Evolutionary conservation across 805 yeast species (phyloP).

Genomic region (Priceomyces fermenticarens): DNA sequence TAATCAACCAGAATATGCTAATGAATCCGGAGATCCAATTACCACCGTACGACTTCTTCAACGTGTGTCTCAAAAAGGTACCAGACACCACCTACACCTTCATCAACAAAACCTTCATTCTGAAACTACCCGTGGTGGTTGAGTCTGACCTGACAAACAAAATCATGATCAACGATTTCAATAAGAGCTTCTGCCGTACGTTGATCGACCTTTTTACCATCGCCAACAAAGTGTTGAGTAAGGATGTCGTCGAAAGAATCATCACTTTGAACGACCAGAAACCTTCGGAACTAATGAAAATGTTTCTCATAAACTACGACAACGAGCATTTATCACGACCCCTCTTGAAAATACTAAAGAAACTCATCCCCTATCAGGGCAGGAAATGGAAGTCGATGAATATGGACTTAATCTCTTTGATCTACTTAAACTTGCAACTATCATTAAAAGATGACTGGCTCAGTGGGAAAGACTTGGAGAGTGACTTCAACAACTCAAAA

Average conservation of each 20-base stretch:
- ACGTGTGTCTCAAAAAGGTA: slow-evolving; percentile 25
- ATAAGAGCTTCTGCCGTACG: slow-evolving; percentile 45
- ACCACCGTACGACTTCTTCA: slow-evolving; percentile 36
- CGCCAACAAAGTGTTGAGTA: slow-evolving; percentile 56
- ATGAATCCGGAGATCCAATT: slow-evolving; percentile 36
- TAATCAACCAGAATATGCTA: slow-evolving; percentile 36
- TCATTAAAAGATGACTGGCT: slow-evolving; percentile 85
- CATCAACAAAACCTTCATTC: slow-evolving; percentile 28
- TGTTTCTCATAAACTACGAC: slow-evolving; percentile 52
- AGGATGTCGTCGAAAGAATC: slow-evolving; percentile 68
- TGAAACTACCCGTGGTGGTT: slow-evolving; percentile 21
- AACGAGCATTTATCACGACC: slow-evolving; percentile 65
- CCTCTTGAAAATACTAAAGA: slow-evolving; percentile 68
- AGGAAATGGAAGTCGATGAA: slow-evolving; percentile 90
- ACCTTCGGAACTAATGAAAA: slow-evolving; percentile 61
- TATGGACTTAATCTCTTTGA: slow-evolving; percentile 89
- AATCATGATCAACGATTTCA: slow-evolving; percentile 26
- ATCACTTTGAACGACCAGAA: slow-evolving; percentile 59
- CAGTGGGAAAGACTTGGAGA: slow-evolving; percentile 72
- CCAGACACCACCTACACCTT: slow-evolving; percentile 17
- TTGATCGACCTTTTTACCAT: slow-evolving; percentile 52
- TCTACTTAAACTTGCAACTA: slow-evolving; percentile 71
- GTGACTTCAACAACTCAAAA: slow-evolving; percentile 70
- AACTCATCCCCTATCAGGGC: slow-evolving; percentile 85
- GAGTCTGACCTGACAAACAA: slow-evolving; percentile 26